A percentile compares a stretch with the other conserved stretches of the same genome.
phyloP scores from a whole-genome alignment of 331 rosid genomes.

The Acacia concinna region DNA sequence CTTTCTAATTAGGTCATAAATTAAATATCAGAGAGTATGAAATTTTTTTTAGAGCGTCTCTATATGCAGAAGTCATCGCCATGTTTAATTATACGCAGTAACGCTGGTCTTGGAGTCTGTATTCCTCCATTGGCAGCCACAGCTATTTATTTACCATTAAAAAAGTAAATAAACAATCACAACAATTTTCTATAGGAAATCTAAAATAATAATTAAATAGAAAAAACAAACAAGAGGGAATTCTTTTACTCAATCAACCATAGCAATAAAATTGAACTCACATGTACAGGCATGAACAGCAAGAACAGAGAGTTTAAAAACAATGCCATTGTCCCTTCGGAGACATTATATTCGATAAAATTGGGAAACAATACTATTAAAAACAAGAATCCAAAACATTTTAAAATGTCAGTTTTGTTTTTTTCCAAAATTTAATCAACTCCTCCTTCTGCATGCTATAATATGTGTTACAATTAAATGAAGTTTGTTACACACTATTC shows the following conservation, averaged over 20 bases:
- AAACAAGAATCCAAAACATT: neutral
- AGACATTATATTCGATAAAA: no score
- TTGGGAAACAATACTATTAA: neutral
- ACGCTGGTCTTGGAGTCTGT: conserved; percentile 75
- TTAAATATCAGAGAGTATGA: no score
- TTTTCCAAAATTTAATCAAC: neutral
- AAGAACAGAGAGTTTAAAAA: conserved; percentile 14
- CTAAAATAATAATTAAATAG: neutral
- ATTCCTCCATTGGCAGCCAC: conserved; percentile 88
- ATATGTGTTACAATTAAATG: neutral
- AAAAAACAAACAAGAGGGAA: neutral
- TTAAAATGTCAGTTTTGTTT: neutral
- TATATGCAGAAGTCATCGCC: conserved; percentile 82
- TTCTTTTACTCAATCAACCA: conserved; percentile 6
- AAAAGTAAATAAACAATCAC: conserved; percentile 17
- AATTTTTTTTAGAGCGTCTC: conserved; percentile 84
- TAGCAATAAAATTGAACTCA: neutral
- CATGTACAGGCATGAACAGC: neutral
- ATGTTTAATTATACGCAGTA: conserved; percentile 75
- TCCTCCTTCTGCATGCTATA: neutral
- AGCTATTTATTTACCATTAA: conserved; percentile 47
- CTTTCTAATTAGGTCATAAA: no score
- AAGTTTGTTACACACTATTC: neutral
- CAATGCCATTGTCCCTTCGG: neutral
- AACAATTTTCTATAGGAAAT: neutral